Base-by-base conservation (phyloP, 495 filamentous ascomycete species). In the Aspergillus sclerotioniger region DNA sequence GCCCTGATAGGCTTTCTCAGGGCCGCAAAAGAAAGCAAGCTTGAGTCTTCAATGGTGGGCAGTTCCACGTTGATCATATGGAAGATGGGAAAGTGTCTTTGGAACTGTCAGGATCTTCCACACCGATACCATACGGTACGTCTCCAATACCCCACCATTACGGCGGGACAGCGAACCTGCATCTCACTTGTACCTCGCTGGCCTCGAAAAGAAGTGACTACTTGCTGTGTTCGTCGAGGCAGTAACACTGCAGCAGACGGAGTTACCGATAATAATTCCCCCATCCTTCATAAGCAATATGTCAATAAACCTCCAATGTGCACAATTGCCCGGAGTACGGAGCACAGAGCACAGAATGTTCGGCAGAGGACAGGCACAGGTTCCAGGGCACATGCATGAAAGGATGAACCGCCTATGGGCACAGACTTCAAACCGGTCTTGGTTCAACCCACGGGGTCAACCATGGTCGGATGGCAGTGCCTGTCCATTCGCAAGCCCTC, bases 401-500 rank as follows among this genome's bases (percentile, higher is more conserved):
- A 57, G 53, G 33, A 37, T 28, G 17, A 39, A 39, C 45, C 37
- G 13, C 25, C 37, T 41, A 43, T 19, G 12, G 21, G 19, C 51
- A 37, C 51, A 19, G 33, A 53, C 49, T 33, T n/a, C 29, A 16
- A 19, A 17, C 25, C 25, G 25, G 33, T 17, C 21, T 53, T 41
- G 35, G 51, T 48, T 48, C 17, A 29, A 21, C 37, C n/a, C 17
- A 17, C 13, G 44, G 29, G 17, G 25, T 50, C 33, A 57, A 43
- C 46, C 35, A 43, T 44, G 35, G 57, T 29, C 29, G 32, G 57
- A 56, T 46, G 44, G 20, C 46, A 53, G 58, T 61, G 57, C 53
- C 58, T 64, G 59, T 44, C 51, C 45, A 58, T 51, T 47, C 57
- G 56, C 59, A 62, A 47, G 51, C 51, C 57, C 31, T 25, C 35